Conservation (phyloP, 2,329 filamentous ascomycete genomes). For the Aspergillus sp. region DNA sequence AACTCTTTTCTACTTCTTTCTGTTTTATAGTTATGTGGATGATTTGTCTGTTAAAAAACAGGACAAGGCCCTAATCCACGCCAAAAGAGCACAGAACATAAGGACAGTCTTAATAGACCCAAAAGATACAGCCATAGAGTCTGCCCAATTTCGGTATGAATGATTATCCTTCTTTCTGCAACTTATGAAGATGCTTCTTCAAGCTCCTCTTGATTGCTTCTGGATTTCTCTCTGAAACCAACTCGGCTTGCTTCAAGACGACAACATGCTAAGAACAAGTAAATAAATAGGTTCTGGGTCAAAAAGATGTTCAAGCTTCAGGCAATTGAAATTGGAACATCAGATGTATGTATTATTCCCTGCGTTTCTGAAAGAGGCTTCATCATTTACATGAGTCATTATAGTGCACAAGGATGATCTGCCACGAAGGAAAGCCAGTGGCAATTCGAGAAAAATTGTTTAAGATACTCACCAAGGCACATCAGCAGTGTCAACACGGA, state of each 20-base stretch:
- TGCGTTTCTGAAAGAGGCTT: constrained; percentile 1
- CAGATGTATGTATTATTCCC: constrained; percentile 28
- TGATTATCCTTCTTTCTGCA: background rate
- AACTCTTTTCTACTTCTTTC: constrained; percentile 36
- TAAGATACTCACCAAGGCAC: constrained; percentile 47
- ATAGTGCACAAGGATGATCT: constrained; percentile 41
- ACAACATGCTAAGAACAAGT: background rate
- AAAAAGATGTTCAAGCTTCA: constrained; percentile 51
- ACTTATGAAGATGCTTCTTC: background rate
- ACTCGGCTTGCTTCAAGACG: background rate
- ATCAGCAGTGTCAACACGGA: constrained; percentile 48
- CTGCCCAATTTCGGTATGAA: constrained; percentile 46
- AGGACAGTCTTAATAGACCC: constrained; percentile 43
- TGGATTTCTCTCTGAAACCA: too few species aligned
- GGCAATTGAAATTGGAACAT: constrained; percentile 30
- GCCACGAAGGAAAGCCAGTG: constrained; percentile 49
- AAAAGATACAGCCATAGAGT: constrained; percentile 47
- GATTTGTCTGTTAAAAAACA: constrained; percentile 48
- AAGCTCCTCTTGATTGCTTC: too few species aligned
- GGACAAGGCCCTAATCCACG: constrained; percentile 49
- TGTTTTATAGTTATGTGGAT: constrained; percentile 40
- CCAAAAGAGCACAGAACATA: constrained; percentile 44
- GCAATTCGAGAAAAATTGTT: constrained; percentile 49
- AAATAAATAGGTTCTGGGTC: constrained; percentile 43
- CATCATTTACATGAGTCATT: constrained; percentile 3